phyloP scores from a whole-genome alignment of 2,329 filamentous ascomycete species.

The Venturiaceae sp. region DNA sequence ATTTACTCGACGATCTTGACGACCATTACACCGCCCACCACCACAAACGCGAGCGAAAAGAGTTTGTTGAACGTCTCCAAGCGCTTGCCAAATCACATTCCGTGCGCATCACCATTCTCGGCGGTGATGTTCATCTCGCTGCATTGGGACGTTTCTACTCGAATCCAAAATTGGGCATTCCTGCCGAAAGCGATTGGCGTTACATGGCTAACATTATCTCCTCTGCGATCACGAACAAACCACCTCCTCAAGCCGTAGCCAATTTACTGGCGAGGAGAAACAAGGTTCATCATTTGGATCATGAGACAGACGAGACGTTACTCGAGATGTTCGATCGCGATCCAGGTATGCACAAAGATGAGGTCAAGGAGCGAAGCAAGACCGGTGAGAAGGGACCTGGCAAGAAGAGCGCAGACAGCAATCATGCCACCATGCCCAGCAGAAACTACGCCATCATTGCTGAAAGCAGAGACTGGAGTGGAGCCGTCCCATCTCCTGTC shows the following conservation, averaged over 20 bases:
- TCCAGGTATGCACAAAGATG: constrained; percentile 28
- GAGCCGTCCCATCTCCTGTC: constrained; percentile 5
- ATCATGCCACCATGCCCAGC: constrained; percentile 75
- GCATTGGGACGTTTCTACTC: constrained; percentile 57
- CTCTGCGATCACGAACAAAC: constrained; percentile 59
- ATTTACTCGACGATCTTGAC: constrained; percentile 55
- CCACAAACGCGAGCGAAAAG: constrained; percentile 79
- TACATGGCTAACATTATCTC: constrained; percentile 58
- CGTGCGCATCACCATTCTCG: constrained; percentile 51
- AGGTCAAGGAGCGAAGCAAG: constrained; percentile 14
- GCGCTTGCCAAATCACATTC: constrained; percentile 44
- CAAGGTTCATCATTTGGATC: constrained; percentile 56
- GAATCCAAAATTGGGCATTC: constrained; percentile 45
- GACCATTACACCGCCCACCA: constrained; percentile 80
- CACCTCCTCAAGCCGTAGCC: constrained; percentile 54
- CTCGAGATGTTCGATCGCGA: constrained; percentile 54
- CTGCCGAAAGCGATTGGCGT: constrained; percentile 48
- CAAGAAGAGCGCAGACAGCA: constrained; percentile 59
- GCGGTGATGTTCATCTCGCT: constrained; percentile 55
- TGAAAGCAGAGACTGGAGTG: constrained; percentile 30
- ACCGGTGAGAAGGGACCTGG: constrained; percentile 29
- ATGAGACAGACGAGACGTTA: constrained; percentile 54
- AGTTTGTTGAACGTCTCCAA: constrained; percentile 58
- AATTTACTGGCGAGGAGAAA: constrained; percentile 53
- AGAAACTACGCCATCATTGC: constrained; percentile 56